Evolutionary conservation across 306 rosid species (phyloP), one percentile per base, ranked within the genome.

Genomic region (Vigna radiata): DNA sequence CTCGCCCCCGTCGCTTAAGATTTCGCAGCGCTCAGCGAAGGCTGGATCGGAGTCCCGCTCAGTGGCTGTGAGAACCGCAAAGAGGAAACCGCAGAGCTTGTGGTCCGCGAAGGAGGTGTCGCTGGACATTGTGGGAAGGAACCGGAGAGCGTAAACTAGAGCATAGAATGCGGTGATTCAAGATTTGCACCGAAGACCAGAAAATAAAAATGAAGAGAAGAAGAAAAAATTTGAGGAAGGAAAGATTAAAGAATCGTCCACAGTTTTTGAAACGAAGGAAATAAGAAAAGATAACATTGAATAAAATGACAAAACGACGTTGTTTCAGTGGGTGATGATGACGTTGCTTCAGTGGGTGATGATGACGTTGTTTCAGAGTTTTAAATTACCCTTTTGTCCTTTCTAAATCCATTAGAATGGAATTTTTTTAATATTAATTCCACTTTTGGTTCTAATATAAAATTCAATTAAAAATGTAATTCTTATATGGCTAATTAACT

Each of bases 21-120:
- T 6, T 1, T 70, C 80, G 63, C 91, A 86, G 55, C 78, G 91
- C 3, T 88, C 75, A 5, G 72, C 78, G 79, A 88, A 82, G 8
- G 46, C 15, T 0, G 79, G 61, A n/a, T 6, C 13, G 47, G 17
- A 4, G 56, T 75, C 50, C 29, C 49, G 44, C n/a, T 31, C 43
- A 6, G 56, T 0, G 88, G 83, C 76, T 1, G 86, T 14, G 55
- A 95, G 90, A 79, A 89, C 96, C 47, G 95, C 84, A 17, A 75
- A 82, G 55, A 90, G 90, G 86, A 79, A 92, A 53, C 97, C 99
- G 84, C 96, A 87, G 87, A 89, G 97, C 83, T 88, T 90, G 85
- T 85, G 86, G 68, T 72, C 86, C 3, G 91, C 27, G 78, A 87
- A 70, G 71, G 87, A 43, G 41, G 71, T 81, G 31, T 37, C 1